Conservation (phyloP, 768 basidiomycete genomes). For the Psilocybe azurescens region DNA sequence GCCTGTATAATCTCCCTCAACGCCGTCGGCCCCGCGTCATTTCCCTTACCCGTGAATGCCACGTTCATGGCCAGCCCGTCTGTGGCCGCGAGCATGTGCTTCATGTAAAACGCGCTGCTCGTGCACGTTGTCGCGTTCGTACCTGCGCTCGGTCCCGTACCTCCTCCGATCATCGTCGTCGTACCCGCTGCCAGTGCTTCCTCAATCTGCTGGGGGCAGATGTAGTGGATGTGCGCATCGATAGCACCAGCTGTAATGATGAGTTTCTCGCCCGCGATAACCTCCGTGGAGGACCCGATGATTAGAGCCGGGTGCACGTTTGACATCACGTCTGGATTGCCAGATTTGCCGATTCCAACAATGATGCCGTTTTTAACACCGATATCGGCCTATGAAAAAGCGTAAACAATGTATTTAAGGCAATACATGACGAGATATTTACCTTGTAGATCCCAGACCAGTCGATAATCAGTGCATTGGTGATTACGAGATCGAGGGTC, state of each 20-base stretch:
- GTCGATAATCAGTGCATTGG: constrained; percentile 93
- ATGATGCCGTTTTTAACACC: constrained; percentile 87
- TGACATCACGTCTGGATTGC: constrained; percentile 94
- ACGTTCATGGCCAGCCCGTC: constrained; percentile 93
- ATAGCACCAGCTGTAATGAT: constrained; percentile 94
- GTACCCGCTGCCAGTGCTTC: constrained; percentile 86
- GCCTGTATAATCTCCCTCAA: constrained; percentile 83
- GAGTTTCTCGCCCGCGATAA: constrained; percentile 93
- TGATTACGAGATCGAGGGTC: constrained; percentile 90
- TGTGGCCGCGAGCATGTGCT: constrained; percentile 89
- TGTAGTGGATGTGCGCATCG: constrained; percentile 93
- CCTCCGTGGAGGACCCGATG: constrained; percentile 92
- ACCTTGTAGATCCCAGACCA: constrained; percentile 97
- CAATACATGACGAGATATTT: background rate
- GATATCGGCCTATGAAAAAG: constrained; percentile 78
- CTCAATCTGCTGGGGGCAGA: constrained; percentile 90
- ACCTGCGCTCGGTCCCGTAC: constrained; percentile 91
- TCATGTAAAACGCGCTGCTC: constrained; percentile 87
- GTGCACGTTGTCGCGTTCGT: constrained; percentile 97
- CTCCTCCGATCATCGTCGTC: constrained; percentile 95
- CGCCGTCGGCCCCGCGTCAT: constrained; percentile 78
- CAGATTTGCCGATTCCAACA: constrained; percentile 93
- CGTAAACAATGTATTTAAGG: background rate
- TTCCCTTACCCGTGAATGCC: constrained; percentile 95
- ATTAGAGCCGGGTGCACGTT: constrained; percentile 73